Evolutionary conservation across 305 asterid species (phyloP).

Genomic region (Fraxinus velutina): DNA sequence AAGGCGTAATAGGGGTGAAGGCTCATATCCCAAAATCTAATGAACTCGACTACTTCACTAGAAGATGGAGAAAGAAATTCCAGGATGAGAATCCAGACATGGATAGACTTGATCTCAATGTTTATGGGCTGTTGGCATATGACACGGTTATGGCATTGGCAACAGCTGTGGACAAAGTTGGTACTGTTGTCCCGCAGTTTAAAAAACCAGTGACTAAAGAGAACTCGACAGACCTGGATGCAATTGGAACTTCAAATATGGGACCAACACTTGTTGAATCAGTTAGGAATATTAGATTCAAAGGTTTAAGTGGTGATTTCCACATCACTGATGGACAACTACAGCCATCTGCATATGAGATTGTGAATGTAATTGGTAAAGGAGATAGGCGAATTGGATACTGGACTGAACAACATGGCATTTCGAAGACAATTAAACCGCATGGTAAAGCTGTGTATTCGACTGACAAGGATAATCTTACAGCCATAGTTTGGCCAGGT

Average conservation of each 20-base stretch:
- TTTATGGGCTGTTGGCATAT: constrained; percentile 44
- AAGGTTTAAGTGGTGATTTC: neutral
- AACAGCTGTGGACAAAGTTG: neutral
- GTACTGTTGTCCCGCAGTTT: neutral
- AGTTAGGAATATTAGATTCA: neutral
- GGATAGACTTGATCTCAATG: constrained; percentile 24
- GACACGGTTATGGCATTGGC: neutral
- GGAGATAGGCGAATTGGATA: neutral
- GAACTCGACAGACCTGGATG: neutral
- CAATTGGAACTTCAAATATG: neutral
- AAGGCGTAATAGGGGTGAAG: constrained; percentile 8
- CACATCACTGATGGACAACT: neutral
- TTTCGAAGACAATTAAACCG: neutral
- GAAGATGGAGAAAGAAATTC: constrained; percentile 28
- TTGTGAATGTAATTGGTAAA: neutral
- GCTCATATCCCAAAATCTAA: constrained; percentile 24
- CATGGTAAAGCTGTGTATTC: neutral
- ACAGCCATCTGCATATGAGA: neutral
- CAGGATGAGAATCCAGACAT: constrained; percentile 26
- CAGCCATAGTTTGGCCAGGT: neutral
- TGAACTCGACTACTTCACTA: constrained; percentile 23
- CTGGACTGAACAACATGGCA: neutral
- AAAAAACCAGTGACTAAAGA: neutral
- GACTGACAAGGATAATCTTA: neutral
- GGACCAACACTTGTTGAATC: neutral